Evolutionary conservation across 2,329 filamentous ascomycete genomes (phyloP).

Genomic region (Monilinia vaccinii-corymbosi): DNA sequence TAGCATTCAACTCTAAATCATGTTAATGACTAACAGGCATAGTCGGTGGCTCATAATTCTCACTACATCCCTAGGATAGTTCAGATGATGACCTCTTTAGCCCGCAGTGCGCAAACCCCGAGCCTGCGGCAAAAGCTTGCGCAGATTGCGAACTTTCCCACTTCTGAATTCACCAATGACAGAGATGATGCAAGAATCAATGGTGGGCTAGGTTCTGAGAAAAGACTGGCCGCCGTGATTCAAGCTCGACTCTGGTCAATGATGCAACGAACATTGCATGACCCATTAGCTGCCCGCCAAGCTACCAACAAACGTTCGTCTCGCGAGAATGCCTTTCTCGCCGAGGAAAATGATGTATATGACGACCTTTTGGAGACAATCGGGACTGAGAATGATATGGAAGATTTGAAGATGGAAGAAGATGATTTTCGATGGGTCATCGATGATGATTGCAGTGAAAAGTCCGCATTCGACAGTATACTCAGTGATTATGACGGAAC

Average conservation of each 20-base stretch:
- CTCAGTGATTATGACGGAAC: not conserved
- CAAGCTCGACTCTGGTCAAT: constrained; percentile 21
- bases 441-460: not conserved
- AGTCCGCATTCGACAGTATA: not conserved
- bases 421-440: constrained; percentile 1
- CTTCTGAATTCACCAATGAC: not conserved
- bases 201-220: constrained; percentile 4
- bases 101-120: constrained; percentile 7
- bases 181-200: not conserved
- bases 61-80: constrained; percentile 6
- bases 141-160: not conserved
- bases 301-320: not conserved
- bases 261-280: constrained; percentile 21
- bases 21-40: not conserved
- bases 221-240: constrained; percentile 14
- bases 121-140: constrained; percentile 4
- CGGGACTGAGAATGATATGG: not conserved
- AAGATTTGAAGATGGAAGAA: not conserved
- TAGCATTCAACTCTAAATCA: not conserved
- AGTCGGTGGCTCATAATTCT: constrained; percentile 9
- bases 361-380: not conserved
- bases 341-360: not conserved
- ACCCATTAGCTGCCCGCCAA: constrained; percentile 11
- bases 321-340: not conserved
- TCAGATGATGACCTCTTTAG: constrained; percentile 4